phyloP scores from a whole-genome alignment of 2,329 filamentous ascomycete genomes.

The Chalaropsis thielavioides region DNA sequence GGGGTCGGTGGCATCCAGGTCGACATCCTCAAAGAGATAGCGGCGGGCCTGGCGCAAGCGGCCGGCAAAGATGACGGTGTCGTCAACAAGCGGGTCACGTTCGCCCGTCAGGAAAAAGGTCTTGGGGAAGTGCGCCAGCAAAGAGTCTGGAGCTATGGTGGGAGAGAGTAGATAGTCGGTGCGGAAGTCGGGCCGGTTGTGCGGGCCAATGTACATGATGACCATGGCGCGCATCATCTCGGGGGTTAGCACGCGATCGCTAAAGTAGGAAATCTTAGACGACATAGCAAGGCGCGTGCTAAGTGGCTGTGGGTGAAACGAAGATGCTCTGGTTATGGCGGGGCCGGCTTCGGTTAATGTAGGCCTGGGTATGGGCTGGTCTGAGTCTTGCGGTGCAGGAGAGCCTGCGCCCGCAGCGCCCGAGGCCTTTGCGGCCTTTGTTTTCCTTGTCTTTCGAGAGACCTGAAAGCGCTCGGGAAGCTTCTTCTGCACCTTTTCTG shows the following conservation, averaged over 20 bases:
- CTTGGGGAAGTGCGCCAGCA: slow-evolving; percentile 80
- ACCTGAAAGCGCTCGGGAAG: slow-evolving; percentile 6
- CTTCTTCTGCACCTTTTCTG: background rate
- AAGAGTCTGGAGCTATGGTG: slow-evolving; percentile 69
- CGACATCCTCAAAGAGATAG: slow-evolving; percentile 10
- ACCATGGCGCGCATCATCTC: slow-evolving; percentile 99
- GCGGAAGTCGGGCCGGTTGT: slow-evolving; percentile 82
- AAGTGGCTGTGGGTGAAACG: slow-evolving; percentile 44
- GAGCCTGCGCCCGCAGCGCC: background rate
- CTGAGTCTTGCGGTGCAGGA: background rate
- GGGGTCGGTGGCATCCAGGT: slow-evolving; percentile 16
- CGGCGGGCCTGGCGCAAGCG: slow-evolving; percentile 48
- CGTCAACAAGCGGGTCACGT: slow-evolving; percentile 86
- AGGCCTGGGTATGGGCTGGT: background rate
- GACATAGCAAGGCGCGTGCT: slow-evolving; percentile 84
- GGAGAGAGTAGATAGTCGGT: slow-evolving; percentile 86
- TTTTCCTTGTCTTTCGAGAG: slow-evolving; percentile 15
- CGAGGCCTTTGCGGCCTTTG: slow-evolving; percentile 12
- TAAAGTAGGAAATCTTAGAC: slow-evolving; percentile 97
- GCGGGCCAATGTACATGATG: slow-evolving; percentile 87
- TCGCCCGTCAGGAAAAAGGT: slow-evolving; percentile 91
- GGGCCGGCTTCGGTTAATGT: background rate
- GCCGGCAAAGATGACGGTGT: slow-evolving; percentile 92
- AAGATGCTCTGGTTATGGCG: slow-evolving; percentile 21
- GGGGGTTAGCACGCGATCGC: slow-evolving; percentile 82